These are phyloP conservation scores for Edaphochlamys debaryana DNA, from an alignment of 139 green algal genomes.

Conservation along the genomic window DNA sequence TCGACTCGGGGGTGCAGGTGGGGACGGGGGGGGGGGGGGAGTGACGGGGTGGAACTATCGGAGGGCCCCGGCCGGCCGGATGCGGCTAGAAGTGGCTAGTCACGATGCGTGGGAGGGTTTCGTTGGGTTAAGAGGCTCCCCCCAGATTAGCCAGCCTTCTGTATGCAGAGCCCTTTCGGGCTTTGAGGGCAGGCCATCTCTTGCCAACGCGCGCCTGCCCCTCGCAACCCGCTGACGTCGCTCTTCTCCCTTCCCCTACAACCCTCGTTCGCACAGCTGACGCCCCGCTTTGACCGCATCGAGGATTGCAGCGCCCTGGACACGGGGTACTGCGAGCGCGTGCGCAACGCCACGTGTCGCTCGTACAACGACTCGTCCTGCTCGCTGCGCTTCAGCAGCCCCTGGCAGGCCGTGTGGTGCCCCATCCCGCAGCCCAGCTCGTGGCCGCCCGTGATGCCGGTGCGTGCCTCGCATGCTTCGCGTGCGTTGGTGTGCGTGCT, in stretches of 20 bases:
- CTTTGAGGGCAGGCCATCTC: no score
- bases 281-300: neutral
- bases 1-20: slow-evolving; percentile 2
- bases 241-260: no score
- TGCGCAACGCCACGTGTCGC: slow-evolving; percentile 47
- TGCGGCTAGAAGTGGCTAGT: no score
- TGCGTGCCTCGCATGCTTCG: no score
- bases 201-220: no score
- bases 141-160: no score
- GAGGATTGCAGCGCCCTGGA: neutral
- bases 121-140: no score
- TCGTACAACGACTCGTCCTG: slow-evolving; percentile 58
- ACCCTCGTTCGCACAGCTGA: slow-evolving; percentile 14
- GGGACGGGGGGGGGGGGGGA: neutral
- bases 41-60: no score
- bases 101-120: no score
- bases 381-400: slow-evolving; percentile 59
- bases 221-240: no score
- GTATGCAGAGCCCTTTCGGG: no score
- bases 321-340: slow-evolving; percentile 14
- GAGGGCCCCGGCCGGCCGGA: no score
- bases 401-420: slow-evolving; percentile 61
- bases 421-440: slow-evolving; percentile 40
- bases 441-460: slow-evolving; percentile 26
- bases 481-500: neutral